A percentile compares a stretch with the other conserved stretches of the same genome.
Evolutionary conservation across 139 green algal species (phyloP).

Genomic region (Spirogloea muscicola): DNA sequence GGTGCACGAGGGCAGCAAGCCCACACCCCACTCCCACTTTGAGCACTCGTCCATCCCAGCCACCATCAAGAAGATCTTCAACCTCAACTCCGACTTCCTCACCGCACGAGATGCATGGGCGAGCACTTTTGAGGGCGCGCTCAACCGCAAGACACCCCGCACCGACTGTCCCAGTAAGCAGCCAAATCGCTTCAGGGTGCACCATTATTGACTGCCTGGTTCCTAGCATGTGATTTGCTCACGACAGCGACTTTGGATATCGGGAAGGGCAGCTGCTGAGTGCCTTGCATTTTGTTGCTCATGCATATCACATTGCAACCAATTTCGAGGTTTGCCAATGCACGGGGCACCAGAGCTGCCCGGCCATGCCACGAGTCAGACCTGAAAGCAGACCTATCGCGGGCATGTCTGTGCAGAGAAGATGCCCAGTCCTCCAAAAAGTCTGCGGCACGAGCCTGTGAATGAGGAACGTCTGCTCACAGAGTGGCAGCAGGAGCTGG

Average conservation of each 20-base stretch:
- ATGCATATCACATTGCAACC: too few species aligned
- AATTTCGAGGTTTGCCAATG: too few species aligned
- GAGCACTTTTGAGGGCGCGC: slow-evolving; percentile 30
- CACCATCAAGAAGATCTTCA: slow-evolving; percentile 33
- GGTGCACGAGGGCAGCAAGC: slow-evolving; percentile 16
- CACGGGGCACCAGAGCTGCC: too few species aligned
- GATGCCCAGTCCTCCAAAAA: background rate
- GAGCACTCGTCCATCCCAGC: slow-evolving; percentile 42
- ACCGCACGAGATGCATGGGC: slow-evolving; percentile 36
- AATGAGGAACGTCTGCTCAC: slow-evolving; percentile 13
- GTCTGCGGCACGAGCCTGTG: background rate
- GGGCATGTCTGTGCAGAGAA: slow-evolving; percentile 4
- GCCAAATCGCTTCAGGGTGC: too few species aligned
- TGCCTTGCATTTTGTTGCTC: too few species aligned
- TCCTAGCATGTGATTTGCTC: too few species aligned
- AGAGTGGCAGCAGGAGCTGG: slow-evolving; percentile 23
- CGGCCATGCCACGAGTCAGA: too few species aligned
- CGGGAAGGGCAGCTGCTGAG: too few species aligned
- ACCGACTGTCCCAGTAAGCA: slow-evolving; percentile 42
- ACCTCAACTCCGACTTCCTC: slow-evolving; percentile 32
- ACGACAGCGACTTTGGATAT: too few species aligned
- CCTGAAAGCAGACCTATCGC: too few species aligned
- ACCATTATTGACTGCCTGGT: too few species aligned
- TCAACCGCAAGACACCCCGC: slow-evolving; percentile 23
- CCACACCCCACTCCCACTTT: slow-evolving; percentile 5